Base-by-base conservation (phyloP, 768 basidiomycete species). In the Mycena filopes region DNA sequence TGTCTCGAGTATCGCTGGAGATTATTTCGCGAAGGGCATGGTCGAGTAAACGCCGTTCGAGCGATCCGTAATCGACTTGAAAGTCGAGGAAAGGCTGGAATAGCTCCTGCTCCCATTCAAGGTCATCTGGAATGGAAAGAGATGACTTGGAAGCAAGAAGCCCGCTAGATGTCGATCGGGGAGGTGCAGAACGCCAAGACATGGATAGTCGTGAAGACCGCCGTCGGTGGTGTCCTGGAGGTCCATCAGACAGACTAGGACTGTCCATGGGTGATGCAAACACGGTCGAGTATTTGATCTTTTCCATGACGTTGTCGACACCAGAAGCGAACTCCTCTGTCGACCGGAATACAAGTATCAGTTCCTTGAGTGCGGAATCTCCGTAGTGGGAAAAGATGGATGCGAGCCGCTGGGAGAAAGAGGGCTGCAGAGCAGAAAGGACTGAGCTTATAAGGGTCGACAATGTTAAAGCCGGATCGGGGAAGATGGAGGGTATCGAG, bases 31-130 rank as follows among this genome's bases (percentile, higher is more conserved):
- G 80, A 20, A 94, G 79, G 2, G 80, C 78, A 49, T 87, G 83
- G 28, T 89, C 85, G 58, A 99, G 79, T 54, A 88, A 83, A 9
- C 88, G 86, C 38, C 85, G 83, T 77, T 99, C 98, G 36, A 98
- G 81, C 1, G 83, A 79, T 0, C 87, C 86, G 76, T 98, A 98
- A 59, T 96, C 92, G 20, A 87, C 82, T 71, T 99, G 97, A 66
- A 91, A 91, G 71, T 96, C 93, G 26, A 97, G 83, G 80, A 98
- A 99, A 2, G 97, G 95, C 74, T 96, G 95, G 74, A 96, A 98
- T 18, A 99, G 81, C 54, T 92, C 90, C 59, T 90, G 90, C 72
- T 98, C 95, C 98, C 98, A 99, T 62, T 90, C 89, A 69, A 86
- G 74, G 31, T 76, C 78, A 47, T 84, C 82, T 21, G 72, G 56